Evolutionary conservation across 1,139 yeast genomes (phyloP).

Genomic region (Blastobotrys persicus): DNA sequence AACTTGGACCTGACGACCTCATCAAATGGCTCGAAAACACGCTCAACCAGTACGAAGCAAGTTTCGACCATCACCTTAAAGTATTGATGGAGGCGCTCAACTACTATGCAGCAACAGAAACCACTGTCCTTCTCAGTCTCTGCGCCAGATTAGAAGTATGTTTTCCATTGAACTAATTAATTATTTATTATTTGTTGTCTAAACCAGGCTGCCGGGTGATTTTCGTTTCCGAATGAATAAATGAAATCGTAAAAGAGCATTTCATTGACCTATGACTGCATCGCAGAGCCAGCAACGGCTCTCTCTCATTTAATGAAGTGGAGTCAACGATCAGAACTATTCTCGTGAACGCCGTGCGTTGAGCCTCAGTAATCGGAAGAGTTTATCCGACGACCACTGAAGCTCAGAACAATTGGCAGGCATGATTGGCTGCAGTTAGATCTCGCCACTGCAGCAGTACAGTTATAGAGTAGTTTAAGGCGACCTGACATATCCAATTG

Average conservation of each 20-base stretch:
- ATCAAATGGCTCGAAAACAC: conserved; percentile 44
- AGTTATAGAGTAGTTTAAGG: too few relatives aligned
- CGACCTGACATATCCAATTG: too few relatives aligned
- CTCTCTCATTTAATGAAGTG: too few relatives aligned
- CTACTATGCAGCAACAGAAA: conserved; percentile 62
- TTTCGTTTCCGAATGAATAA: too few relatives aligned
- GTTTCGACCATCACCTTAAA: conserved; percentile 53
- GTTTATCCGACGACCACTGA: neutral
- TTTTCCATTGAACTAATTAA: conserved; percentile 11
- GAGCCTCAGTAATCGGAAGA: neutral
- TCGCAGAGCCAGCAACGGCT: too few relatives aligned
- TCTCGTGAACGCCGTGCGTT: neutral
- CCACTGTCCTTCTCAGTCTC: conserved; percentile 53
- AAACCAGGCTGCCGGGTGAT: neutral
- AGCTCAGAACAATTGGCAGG: too few relatives aligned
- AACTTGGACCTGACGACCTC: conserved; percentile 28
- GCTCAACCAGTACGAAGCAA: conserved; percentile 51
- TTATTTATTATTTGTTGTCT: conserved; percentile 1
- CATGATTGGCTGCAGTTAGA: too few relatives aligned
- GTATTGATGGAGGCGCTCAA: conserved; percentile 56
- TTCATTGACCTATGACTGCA: too few relatives aligned
- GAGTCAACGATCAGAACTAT: too few relatives aligned
- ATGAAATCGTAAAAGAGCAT: neutral
- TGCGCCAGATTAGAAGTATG: conserved; percentile 50
- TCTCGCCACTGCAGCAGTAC: too few relatives aligned